A percentile compares a stretch with the other conserved stretches of the same genome.
phyloP scores from a whole-genome alignment of 2,329 filamentous ascomycete genomes.

The Graphiopsis chlorocephala region DNA sequence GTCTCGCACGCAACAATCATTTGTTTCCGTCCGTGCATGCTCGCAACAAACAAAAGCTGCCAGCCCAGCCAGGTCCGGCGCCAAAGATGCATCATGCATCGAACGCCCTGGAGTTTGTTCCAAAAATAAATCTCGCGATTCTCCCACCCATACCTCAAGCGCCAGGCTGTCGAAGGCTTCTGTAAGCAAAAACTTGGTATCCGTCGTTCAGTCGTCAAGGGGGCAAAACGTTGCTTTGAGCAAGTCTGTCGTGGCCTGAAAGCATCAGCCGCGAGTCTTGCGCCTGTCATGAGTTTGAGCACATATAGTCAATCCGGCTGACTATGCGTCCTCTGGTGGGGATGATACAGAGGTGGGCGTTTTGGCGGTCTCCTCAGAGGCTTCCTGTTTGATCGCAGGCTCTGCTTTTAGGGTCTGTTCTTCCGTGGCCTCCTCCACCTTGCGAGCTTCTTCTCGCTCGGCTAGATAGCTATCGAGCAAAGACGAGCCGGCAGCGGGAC shows the following conservation, averaged over 20 bases:
- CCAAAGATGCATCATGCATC: not conserved
- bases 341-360: not conserved
- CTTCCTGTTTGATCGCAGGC: not conserved
- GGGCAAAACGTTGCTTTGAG: not conserved
- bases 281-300: not conserved
- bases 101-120: not conserved
- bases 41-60: not conserved
- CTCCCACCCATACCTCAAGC: constrained; percentile 22
- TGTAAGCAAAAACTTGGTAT: constrained; percentile 18
- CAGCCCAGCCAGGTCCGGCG: not conserved
- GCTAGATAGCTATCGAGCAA: constrained; percentile 80
- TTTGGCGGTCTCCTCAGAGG: not conserved
- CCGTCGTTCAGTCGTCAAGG: constrained; percentile 26
- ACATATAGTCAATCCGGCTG: not conserved
- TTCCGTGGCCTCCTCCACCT: not conserved
- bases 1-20: not conserved
- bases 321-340: constrained; percentile 1
- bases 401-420: not conserved
- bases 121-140: not conserved
- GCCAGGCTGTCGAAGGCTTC: constrained; percentile 25
- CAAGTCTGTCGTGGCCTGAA: not conserved
- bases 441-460: constrained; percentile 68
- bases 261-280: not conserved
- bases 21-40: not conserved
- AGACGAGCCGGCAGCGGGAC: constrained; percentile 70